These are phyloP conservation scores for Xylaria arbuscula DNA, from an alignment of 2,329 filamentous ascomycete genomes.

Conservation along the genomic window DNA sequence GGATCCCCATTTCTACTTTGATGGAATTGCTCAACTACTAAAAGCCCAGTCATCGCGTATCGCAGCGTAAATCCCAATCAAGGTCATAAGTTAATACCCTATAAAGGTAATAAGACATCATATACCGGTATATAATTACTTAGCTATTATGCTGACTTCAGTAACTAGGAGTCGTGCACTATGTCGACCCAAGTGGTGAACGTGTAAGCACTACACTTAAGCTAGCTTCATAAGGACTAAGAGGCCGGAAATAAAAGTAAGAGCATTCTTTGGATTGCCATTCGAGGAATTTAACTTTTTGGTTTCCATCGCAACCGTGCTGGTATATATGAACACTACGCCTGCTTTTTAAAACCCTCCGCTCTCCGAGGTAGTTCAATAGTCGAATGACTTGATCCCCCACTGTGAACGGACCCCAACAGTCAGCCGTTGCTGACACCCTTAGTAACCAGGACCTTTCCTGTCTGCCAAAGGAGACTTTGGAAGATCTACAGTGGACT, in stretches of 20 bases:
- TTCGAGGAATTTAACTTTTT: background rate
- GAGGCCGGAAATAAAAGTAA: background rate
- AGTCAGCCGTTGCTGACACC: too few species aligned
- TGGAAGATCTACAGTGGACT: too few species aligned
- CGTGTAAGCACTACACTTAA: background rate
- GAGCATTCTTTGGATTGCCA: background rate
- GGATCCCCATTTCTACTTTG: constrained; percentile 16
- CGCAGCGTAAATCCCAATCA: background rate
- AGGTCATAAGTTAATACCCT: background rate
- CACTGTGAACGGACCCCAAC: too few species aligned
- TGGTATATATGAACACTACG: background rate
- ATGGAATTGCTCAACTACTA: background rate
- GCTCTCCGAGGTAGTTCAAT: too few species aligned
- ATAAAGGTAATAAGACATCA: too few species aligned
- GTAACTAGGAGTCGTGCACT: background rate
- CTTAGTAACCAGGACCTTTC: too few species aligned
- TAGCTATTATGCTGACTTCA: background rate
- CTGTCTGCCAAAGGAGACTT: too few species aligned
- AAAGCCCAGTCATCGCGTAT: background rate
- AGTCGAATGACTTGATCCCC: too few species aligned
- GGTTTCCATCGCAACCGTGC: background rate
- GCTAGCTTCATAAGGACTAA: background rate
- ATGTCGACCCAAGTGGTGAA: background rate
- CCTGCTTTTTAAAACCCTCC: too few species aligned
- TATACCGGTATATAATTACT: background rate